phyloP scores from a whole-genome alignment of 306 rosid genomes.

The Bauhinia variegata region DNA sequence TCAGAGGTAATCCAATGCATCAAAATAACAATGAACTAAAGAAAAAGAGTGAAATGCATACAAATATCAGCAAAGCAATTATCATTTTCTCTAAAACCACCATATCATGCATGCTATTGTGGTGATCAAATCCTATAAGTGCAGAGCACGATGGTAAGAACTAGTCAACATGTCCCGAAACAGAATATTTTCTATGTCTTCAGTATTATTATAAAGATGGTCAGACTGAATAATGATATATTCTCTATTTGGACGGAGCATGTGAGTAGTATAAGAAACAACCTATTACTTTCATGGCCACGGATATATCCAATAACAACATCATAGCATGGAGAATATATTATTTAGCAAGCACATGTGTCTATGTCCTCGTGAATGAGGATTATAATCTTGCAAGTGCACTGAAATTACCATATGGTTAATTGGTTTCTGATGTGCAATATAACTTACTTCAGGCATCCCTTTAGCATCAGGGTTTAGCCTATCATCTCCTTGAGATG shows the following conservation, averaged over 20 bases:
- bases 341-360: neutral
- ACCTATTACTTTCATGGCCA: neutral
- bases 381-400: constrained; percentile 6
- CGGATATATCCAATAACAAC: constrained; percentile 10
- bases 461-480: constrained; percentile 4
- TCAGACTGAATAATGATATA: no score
- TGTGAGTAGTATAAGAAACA: constrained; percentile 9
- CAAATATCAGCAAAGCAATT: constrained; percentile 27
- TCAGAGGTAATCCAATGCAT: constrained; percentile 46
- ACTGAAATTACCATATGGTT: neutral
- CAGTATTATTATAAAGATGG: constrained; percentile 11
- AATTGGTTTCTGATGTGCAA: constrained; percentile 1
- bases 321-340: constrained; percentile 9
- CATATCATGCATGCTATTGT: constrained; percentile 13
- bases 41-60: constrained; percentile 32
- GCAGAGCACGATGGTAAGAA: constrained; percentile 14
- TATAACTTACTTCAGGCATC: constrained; percentile 24
- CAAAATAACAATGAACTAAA: constrained; percentile 27
- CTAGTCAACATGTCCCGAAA: constrained; percentile 21
- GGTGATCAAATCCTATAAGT: constrained; percentile 15
- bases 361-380: neutral
- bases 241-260: neutral
- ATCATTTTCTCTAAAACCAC: constrained; percentile 26
- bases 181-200: constrained; percentile 22
- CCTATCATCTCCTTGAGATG: neutral